phyloP scores from a whole-genome alignment of 139 green algal species.

The Asterochloris erici region DNA sequence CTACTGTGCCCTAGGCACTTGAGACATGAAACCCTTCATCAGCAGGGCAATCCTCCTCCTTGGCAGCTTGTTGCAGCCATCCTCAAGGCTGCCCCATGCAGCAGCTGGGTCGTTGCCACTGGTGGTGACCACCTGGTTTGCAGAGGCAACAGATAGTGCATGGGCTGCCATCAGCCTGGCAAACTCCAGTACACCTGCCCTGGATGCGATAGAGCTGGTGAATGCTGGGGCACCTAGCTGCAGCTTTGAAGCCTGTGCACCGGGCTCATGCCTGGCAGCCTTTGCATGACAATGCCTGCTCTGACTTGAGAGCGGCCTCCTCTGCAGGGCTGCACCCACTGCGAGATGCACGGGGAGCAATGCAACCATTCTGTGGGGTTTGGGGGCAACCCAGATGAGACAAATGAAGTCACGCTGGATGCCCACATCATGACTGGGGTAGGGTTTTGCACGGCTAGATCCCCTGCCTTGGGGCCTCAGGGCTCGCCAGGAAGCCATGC shows the following conservation, averaged over 20 bases:
- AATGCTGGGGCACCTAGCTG: too few species aligned
- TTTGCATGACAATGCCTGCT: not conserved
- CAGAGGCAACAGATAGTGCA: conserved; percentile 38
- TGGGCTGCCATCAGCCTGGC: conserved; percentile 35
- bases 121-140: conserved; percentile 77
- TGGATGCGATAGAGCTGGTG: conserved; percentile 47
- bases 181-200: not conserved
- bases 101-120: conserved; percentile 32
- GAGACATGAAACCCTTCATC: too few species aligned
- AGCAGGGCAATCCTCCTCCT: too few species aligned
- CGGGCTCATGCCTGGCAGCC: too few species aligned
- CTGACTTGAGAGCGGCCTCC: not conserved
- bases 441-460: not conserved
- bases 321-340: conserved; percentile 38
- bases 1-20: too few species aligned
- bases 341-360: conserved; percentile 43
- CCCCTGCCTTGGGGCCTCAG: too few species aligned
- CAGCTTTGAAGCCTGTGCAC: too few species aligned
- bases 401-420: conserved; percentile 65
- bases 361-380: conserved; percentile 74
- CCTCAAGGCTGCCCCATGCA: too few species aligned
- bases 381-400: conserved; percentile 64
- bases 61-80: too few species aligned
- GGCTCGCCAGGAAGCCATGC: too few species aligned
- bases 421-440: conserved; percentile 75